Conservation (phyloP, 306 rosid species). For the Styphnolobium japonicum region DNA sequence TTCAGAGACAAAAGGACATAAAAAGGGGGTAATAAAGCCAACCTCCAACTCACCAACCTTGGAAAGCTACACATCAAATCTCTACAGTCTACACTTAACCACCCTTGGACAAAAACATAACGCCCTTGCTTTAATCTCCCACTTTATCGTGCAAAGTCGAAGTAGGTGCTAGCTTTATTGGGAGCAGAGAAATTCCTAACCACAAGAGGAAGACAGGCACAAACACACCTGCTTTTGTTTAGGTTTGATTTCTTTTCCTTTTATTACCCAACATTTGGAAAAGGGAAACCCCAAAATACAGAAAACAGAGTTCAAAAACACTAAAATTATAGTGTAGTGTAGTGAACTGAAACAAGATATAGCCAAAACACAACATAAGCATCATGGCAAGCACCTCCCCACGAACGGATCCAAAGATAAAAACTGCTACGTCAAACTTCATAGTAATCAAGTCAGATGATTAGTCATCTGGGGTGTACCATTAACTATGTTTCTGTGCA, state of each 20-base stretch:
- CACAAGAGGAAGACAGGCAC: slow-evolving; percentile 10
- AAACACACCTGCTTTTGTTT: neutral
- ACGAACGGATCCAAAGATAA: neutral
- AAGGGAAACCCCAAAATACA: neutral
- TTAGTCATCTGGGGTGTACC: neutral
- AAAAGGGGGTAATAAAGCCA: slow-evolving; percentile 14
- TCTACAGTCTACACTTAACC: slow-evolving; percentile 9
- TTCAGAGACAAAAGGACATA: neutral
- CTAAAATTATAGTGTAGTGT: neutral
- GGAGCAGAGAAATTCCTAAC: slow-evolving; percentile 36
- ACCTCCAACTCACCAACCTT: slow-evolving; percentile 19
- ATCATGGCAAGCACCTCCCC: neutral
- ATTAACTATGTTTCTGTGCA: neutral
- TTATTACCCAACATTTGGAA: neutral
- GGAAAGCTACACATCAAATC: neutral
- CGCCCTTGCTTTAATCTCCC: slow-evolving; percentile 35
- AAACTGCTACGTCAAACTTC: neutral
- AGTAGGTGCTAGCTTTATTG: slow-evolving; percentile 43
- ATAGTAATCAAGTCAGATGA: neutral
- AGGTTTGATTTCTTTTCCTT: neutral
- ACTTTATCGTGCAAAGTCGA: slow-evolving; percentile 37
- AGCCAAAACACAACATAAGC: neutral
- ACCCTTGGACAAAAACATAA: slow-evolving; percentile 6
- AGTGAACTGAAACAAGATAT: slow-evolving; percentile 13
- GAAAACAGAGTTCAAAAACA: neutral